A percentile compares a stretch with the other conserved stretches of the same genome.
Evolutionary conservation across 495 filamentous ascomycete genomes (phyloP).

Genomic region (Usnea hakonensis): DNA sequence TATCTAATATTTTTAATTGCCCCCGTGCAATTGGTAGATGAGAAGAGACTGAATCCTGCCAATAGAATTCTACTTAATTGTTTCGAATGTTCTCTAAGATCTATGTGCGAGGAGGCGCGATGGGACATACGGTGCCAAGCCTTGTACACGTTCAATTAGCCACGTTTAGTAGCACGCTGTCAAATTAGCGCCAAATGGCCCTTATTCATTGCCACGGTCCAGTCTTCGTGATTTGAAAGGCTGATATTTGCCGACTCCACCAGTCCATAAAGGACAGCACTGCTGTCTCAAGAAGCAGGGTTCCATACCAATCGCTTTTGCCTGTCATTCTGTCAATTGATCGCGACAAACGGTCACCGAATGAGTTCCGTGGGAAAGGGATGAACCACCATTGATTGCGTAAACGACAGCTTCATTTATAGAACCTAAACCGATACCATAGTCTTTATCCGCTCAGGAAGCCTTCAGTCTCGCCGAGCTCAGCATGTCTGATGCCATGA

Average conservation of each 20-base stretch:
- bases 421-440: neutral
- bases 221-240: neutral
- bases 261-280: too few relatives aligned
- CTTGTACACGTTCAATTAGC: neutral
- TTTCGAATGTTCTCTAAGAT: neutral
- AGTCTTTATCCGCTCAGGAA: neutral
- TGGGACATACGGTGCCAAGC: neutral
- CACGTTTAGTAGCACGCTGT: neutral
- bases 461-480: neutral
- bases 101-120: too few relatives aligned
- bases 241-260: neutral
- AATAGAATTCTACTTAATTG: neutral
- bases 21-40: neutral
- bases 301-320: neutral
- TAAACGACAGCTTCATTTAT: neutral
- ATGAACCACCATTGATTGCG: neutral
- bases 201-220: neutral
- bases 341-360: neutral
- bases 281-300: neutral
- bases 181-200: neutral
- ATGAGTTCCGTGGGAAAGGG: neutral
- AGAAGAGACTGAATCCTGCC: neutral
- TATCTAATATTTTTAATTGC: neutral
- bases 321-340: neutral
- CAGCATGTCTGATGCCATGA: constrained; percentile 14